Base-by-base conservation (phyloP, 805 yeast species). In the Candida qinlingensis region DNA sequence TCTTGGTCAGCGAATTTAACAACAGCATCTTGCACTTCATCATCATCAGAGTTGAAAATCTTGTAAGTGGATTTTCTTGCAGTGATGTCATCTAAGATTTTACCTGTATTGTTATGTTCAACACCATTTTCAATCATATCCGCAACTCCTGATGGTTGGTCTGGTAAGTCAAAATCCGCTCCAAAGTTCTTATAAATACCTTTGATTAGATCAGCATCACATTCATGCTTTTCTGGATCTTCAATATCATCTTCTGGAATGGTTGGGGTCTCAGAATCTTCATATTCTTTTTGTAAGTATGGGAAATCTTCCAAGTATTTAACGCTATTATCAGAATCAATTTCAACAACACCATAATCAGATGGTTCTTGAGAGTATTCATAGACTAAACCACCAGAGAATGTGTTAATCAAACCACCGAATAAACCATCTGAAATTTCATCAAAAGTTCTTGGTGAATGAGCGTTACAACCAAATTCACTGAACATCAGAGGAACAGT, bases 381-480 rank as follows among this genome's bases (percentile, higher is more conserved):
- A 68, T 90, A 91, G n/a, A 91, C 96, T 51, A 91, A 76, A 11
- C 97, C 97, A 57, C 98, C 97, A 44, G 90, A 80, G 60, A 91
- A 80, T 6, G 82, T 77, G 47, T 76, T 63, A 44, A 80, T 63
- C 69, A 92, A 75, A 19, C 88, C 81, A 43, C 81, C 83, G 59
- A 79, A 84, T 44, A 86, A 68, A 48, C 86, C 89, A 44, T 76
- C 75, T 40, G 74, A 61, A 48, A 92, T 84, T 67, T 90, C 97
- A 46, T 82, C 83, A 71, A 91, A 92, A 11, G 89, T 81, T 72
- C 98, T 83, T 56, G 97, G 97, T 5, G 73, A 56, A 27, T 73
- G 71, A 46, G 71, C 75, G 71, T 87, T 91, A 72, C 97, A 92
- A 51, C 98, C 98, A 64, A 80, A 78, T 64, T 85, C 94, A 13